A percentile compares a stretch with the other conserved stretches of the same genome.
These are phyloP conservation scores for Luffa acutangula DNA, from an alignment of 306 rosid species.

Conservation along the genomic window DNA sequence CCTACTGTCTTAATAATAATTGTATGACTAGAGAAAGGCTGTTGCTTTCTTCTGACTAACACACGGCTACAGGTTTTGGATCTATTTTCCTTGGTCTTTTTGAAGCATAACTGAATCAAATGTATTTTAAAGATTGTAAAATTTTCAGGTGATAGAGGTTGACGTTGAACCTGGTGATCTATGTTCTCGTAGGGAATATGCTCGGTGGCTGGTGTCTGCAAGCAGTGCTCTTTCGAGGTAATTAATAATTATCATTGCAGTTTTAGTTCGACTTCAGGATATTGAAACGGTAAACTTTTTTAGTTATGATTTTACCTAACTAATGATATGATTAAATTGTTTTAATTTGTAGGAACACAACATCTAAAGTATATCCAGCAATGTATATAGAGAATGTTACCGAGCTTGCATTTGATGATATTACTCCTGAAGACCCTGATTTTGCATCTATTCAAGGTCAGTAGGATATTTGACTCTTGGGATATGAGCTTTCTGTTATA, in stretches of 20 bases:
- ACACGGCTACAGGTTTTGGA: background rate
- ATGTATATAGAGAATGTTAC: conserved; percentile 88
- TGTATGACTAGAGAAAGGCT: background rate
- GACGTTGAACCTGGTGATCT: conserved; percentile 77
- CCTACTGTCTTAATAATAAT: background rate
- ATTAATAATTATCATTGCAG: conserved; percentile 26
- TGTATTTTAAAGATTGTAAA: background rate
- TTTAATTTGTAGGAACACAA: conserved; percentile 45
- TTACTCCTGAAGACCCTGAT: conserved; percentile 83
- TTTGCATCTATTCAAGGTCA: conserved; percentile 91
- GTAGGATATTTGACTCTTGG: conserved; percentile 16
- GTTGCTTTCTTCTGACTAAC: background rate
- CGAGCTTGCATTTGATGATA: conserved; percentile 90
- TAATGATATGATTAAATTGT: conserved; percentile 12
- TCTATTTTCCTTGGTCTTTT: background rate
- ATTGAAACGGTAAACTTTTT: background rate
- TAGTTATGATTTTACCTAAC: background rate
- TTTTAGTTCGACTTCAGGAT: conserved; percentile 1
- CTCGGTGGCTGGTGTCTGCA: conserved; percentile 93
- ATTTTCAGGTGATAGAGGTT: conserved; percentile 72
- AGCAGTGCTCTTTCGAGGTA: conserved; percentile 95
- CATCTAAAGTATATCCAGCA: conserved; percentile 92
- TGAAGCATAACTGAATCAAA: background rate
- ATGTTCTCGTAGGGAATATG: conserved; percentile 96
- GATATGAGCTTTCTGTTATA: background rate